Conservation (phyloP, 2,329 filamentous ascomycete species). For the Neoarthrinium moseri region DNA sequence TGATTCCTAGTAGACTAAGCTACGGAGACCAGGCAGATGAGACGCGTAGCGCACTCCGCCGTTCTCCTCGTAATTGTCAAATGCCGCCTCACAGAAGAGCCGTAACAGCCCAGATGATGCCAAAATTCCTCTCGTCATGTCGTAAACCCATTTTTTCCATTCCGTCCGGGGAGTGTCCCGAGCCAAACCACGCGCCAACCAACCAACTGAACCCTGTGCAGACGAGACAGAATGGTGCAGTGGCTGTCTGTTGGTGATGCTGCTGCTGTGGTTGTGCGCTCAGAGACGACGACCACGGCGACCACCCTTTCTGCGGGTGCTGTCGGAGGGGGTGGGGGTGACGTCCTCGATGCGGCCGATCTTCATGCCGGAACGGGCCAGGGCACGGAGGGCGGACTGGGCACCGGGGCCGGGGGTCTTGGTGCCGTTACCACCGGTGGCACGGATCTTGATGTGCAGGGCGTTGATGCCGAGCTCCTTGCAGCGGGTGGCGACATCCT, state of each 20-base stretch:
- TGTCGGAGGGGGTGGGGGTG: conserved; percentile 98
- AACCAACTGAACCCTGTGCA: not conserved
- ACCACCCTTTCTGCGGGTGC: conserved; percentile 99
- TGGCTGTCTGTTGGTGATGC: no score
- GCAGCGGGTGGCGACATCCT: conserved; percentile 90
- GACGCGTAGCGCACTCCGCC: conserved; percentile 43
- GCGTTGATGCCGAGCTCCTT: conserved; percentile 77
- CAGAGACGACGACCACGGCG: conserved; percentile 99
- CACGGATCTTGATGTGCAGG: conserved; percentile 99
- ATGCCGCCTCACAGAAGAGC: conserved; percentile 47
- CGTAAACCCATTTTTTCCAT: conserved; percentile 1
- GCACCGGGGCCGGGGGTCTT: conserved; percentile 99
- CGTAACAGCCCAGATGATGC: conserved; percentile 45
- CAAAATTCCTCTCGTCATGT: conserved; percentile 11
- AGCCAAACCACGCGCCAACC: conserved; percentile 3
- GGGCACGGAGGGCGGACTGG: conserved; percentile 97
- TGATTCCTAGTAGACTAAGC: conserved; percentile 14
- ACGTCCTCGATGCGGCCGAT: conserved; percentile 99
- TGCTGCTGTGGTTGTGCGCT: conserved; percentile 47
- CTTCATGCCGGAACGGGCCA: conserved; percentile 99
- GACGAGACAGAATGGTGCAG: conserved; percentile 7
- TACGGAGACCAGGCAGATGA: conserved; percentile 14
- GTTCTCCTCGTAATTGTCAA: conserved; percentile 74
- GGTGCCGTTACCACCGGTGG: conserved; percentile 98
- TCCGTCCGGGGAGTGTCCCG: conserved; percentile 31